Conservation (phyloP, 805 yeast species). For the Lachancea dasiensis region DNA sequence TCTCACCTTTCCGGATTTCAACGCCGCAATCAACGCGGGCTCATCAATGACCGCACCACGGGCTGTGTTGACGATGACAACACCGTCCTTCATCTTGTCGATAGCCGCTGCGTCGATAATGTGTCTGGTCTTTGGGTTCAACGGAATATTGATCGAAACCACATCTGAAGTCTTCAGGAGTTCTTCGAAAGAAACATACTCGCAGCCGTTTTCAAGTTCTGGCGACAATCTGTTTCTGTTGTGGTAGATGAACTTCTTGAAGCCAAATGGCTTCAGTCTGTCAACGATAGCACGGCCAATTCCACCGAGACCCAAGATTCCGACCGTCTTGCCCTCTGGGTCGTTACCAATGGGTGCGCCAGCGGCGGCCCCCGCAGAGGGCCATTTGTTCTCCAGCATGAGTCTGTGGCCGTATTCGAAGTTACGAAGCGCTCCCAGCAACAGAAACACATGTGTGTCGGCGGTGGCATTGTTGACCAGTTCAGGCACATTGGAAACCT, state of each 20-base stretch:
- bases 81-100: slow-evolving; percentile 70
- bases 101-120: slow-evolving; percentile 56
- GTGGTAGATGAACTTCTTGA: slow-evolving; percentile 61
- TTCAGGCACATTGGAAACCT: slow-evolving; percentile 60
- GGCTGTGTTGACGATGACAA: slow-evolving; percentile 72
- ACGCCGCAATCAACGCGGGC: slow-evolving; percentile 45
- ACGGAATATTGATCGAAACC: slow-evolving; percentile 69
- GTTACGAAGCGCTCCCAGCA: slow-evolving; percentile 60
- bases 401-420: slow-evolving; percentile 54
- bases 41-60: slow-evolving; percentile 83
- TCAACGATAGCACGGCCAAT: slow-evolving; percentile 78
- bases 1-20: slow-evolving; percentile 59
- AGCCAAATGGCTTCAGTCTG: slow-evolving; percentile 72
- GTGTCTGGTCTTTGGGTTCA: slow-evolving; percentile 67
- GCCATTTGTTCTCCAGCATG: slow-evolving; percentile 60
- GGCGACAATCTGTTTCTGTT: slow-evolving; percentile 55
- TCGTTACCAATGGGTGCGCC: slow-evolving; percentile 65
- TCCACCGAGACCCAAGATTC: slow-evolving; percentile 85
- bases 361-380: slow-evolving; percentile 43
- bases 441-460: slow-evolving; percentile 57
- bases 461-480: slow-evolving; percentile 71
- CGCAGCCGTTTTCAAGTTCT: slow-evolving; percentile 63
- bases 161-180: slow-evolving; percentile 60
- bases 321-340: slow-evolving; percentile 70
- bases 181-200: slow-evolving; percentile 67